Evolutionary conservation across 1,284 basidiomycete genomes (phyloP), one percentile per base, ranked within the genome.

Genomic region (Schizophyllum amplum): DNA sequence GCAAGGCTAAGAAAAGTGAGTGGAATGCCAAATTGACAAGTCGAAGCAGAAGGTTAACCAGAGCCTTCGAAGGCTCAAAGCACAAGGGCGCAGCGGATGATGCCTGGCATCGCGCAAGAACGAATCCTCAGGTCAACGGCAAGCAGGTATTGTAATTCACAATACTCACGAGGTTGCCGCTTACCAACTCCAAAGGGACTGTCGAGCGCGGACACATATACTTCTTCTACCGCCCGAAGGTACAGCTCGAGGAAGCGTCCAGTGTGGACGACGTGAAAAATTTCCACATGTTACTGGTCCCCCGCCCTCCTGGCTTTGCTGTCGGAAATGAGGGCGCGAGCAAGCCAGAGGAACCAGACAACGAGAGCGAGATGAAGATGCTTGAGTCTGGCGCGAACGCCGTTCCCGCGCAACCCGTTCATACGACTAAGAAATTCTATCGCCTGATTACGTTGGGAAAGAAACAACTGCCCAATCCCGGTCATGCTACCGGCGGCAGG

Each of bases 161-260:
- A 17, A 9, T 3, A 13, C 7, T 42, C 33, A 42, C 11, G 27
- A 33, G 5, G 13, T 42, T 17, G 17, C n/a, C 3, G 7, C 11
- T 42, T 9, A 42, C 3, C 7, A 42, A 42, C 11, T 42, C 13
- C 58, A 13, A 54, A 81, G 79, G 78, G 6, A 76, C 75, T 9
- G 79, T 80, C 55, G 80, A 83, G 61, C 69, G 80, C n/a, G 81
- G 80, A 1, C 78, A 83, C 63, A 77, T 86, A 55, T 86, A 86
- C 68, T 86, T 87, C 68, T 80, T 86, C 66, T 87, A 84, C 65
- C 78, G 83, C 9, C 84, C 84, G 0, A 79, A 81, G 52, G 82
- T 87, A 33, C 73, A 85, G 63, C 64, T 73, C 9, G 77, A 83
- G 52, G 77, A 83, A 61, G 79, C 75, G 0, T 68, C 79, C 7